These are phyloP conservation scores for Alternaria atra DNA, from an alignment of 2,329 filamentous ascomycete genomes.

Conservation along the genomic window DNA sequence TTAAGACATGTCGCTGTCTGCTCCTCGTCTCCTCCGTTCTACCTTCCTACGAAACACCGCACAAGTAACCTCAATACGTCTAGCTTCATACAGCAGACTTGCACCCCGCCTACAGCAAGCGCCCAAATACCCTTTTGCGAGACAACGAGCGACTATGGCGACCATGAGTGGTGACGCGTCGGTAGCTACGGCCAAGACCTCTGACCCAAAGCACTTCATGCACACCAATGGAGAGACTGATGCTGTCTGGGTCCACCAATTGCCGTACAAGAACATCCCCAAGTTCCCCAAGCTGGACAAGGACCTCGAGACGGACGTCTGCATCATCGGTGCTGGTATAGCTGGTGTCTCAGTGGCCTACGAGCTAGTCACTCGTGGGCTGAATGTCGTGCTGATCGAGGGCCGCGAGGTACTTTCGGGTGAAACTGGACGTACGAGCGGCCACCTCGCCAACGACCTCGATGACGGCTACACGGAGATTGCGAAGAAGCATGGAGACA, in stretches of 20 bases:
- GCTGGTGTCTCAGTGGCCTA: slow-evolving; percentile 62
- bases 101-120: background rate
- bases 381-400: slow-evolving; percentile 62
- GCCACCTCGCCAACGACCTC: slow-evolving; percentile 63
- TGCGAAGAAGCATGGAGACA: slow-evolving; percentile 61
- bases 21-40: slow-evolving; percentile 18
- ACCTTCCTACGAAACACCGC: slow-evolving; percentile 12
- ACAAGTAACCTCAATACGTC: slow-evolving; percentile 7
- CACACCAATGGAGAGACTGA: slow-evolving; percentile 62
- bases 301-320: slow-evolving; percentile 60
- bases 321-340: slow-evolving; percentile 64
- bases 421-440: slow-evolving; percentile 63
- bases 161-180: slow-evolving; percentile 13
- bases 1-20: slow-evolving; percentile 28
- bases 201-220: slow-evolving; percentile 47
- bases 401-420: slow-evolving; percentile 64
- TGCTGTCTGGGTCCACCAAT: slow-evolving; percentile 63
- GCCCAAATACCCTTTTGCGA: background rate
- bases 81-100: slow-evolving; percentile 6
- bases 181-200: slow-evolving; percentile 18
- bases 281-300: slow-evolving; percentile 54
- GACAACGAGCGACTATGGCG: slow-evolving; percentile 25
- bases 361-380: slow-evolving; percentile 62
- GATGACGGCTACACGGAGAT: slow-evolving; percentile 64
- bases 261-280: slow-evolving; percentile 58